Evolutionary conservation across 306 rosid genomes (phyloP), one percentile per base, ranked within the genome.

Genomic region (Echinosophora koreensis): DNA sequence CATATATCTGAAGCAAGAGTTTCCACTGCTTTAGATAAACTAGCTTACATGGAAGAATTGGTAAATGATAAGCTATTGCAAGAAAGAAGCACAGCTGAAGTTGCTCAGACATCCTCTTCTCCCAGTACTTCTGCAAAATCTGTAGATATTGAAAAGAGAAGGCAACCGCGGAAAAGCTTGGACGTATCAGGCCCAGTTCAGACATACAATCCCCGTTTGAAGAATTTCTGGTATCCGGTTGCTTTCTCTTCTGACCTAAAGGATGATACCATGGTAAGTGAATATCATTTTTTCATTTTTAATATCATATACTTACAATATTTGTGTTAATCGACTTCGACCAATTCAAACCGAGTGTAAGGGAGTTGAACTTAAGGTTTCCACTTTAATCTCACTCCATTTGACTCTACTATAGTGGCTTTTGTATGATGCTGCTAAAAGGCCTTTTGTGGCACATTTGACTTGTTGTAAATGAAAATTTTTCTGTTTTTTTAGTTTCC

Each of bases 161-260:
- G 87, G 74, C 12, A 30, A 28, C 81, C 87, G 0, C 79, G 70
- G 80, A 96, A 86, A 88, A 82, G 87, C 77, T 84, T 96, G 87
- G 79, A 96, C 2, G 88, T 96, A 10, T 96, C 99, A 8, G 99
- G 99, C 68, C 99, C 98, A 0, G 93, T 93, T 77, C 89, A 89
- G 77, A 82, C 93, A 18, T 96, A 93, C 84, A 92, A 93, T 88
- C 94, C 98, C 10, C 84, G 79, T 5, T 78, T 96, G 88, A 96
- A 89, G 94, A 96, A 96, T 81, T 96, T 93, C 84, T 96, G 99
- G 99, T 96, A 91, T 77, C 99, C 99, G 4, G 89, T 93, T 73
- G 96, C 99, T 70, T 96, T 96, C 89, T 80, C 94, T 60, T 22
- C 39, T 37, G 94, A 78, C 89, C 85, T 96, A 46, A 93, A 91